A percentile compares a stretch with the other conserved stretches of the same genome.
Conservation (phyloP, 2,329 filamentous ascomycete species). For the Boeremia lycopersici region DNA sequence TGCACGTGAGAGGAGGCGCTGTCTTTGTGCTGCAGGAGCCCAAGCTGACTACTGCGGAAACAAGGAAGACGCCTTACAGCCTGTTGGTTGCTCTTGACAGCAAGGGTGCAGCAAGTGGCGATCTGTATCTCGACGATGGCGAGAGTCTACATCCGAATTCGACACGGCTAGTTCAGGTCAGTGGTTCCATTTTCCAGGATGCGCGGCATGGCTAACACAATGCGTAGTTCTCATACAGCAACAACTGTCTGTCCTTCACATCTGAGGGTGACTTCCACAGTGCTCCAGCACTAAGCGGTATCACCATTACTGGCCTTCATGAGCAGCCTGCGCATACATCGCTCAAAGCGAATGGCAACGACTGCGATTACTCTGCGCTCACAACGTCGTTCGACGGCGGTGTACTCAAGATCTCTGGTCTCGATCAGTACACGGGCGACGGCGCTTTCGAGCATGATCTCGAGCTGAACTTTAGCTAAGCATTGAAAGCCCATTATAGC, state of each 20-base stretch:
- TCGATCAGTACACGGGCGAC: constrained; percentile 52
- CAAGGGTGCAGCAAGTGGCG: constrained; percentile 60
- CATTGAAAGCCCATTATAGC: too few relatives aligned
- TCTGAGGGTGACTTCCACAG: constrained; percentile 58
- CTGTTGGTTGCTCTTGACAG: constrained; percentile 62
- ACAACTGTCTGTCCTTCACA: constrained; percentile 16
- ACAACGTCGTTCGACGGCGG: constrained; percentile 30
- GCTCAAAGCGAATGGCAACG: constrained; percentile 6
- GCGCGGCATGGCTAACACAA: constrained; percentile 51
- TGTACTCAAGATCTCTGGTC: constrained; percentile 55
- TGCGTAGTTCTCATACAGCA: constrained; percentile 32
- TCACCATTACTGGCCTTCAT: constrained; percentile 55
- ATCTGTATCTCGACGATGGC: constrained; percentile 74
- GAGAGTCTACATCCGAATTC: constrained; percentile 64
- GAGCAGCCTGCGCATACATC: constrained; percentile 32
- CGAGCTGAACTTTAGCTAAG: constrained; percentile 47
- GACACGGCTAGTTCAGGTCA: constrained; percentile 61
- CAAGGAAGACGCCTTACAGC: constrained; percentile 31
- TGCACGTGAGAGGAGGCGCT: constrained; percentile 71
- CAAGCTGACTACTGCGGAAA: constrained; percentile 13
- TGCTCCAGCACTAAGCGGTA: constrained; percentile 60
- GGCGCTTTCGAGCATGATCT: constrained; percentile 63
- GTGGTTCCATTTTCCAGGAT: constrained; percentile 18
- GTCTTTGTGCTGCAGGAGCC: constrained; percentile 44
- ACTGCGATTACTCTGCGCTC: not conserved